These are phyloP conservation scores for Colletotrichum sp. DNA, from an alignment of 2,329 filamentous ascomycete genomes.

Conservation along the genomic window DNA sequence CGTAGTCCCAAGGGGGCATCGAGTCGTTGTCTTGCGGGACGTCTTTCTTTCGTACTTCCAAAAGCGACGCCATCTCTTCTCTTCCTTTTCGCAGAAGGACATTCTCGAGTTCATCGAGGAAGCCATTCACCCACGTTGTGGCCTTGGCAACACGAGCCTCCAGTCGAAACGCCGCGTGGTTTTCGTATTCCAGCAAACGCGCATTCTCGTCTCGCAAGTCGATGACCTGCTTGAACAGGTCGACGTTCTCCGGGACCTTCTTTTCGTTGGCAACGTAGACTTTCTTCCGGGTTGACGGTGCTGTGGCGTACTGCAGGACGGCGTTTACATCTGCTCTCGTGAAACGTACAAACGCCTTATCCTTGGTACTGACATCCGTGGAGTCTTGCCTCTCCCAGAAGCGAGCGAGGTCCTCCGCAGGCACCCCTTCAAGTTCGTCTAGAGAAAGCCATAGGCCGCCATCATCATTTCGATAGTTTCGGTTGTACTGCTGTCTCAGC, in stretches of 20 bases:
- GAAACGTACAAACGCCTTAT: neutral
- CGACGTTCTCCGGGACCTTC: neutral
- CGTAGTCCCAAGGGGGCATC: neutral
- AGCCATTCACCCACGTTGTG: rapidly evolving
- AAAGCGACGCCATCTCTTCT: rapidly evolving
- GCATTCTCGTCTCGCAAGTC: neutral
- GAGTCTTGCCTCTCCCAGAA: rapidly evolving
- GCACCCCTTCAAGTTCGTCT: neutral
- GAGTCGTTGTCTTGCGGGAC: neutral
- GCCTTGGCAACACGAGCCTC: neutral
- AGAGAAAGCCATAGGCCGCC: neutral
- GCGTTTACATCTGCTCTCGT: neutral
- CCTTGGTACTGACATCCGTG: rapidly evolving
- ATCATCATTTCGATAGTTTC: neutral
- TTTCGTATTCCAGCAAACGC: rapidly evolving
- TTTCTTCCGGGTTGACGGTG: neutral
- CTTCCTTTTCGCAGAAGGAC: neutral
- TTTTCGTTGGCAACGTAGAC: neutral
- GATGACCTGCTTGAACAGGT: neutral
- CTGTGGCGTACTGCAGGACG: neutral
- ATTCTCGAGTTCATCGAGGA: neutral
- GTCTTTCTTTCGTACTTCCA: rapidly evolving
- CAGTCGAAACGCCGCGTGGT: neutral
- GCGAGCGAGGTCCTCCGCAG: neutral
- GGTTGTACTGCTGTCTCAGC: neutral